phyloP scores from a whole-genome alignment of 1,284 basidiomycete genomes.

The Coniophora puteana region DNA sequence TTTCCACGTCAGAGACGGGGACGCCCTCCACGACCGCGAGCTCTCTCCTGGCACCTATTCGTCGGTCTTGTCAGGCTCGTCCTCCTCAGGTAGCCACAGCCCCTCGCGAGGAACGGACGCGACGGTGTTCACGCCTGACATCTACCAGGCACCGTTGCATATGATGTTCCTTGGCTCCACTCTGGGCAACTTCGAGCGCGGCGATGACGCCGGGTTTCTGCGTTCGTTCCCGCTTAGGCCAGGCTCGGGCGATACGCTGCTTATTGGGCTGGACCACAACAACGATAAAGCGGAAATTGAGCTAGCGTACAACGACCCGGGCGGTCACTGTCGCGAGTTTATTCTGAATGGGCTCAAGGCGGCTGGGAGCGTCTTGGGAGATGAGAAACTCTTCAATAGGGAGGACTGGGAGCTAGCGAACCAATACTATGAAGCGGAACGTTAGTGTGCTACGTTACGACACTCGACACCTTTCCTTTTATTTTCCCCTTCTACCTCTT shows the following conservation, averaged over 20 bases:
- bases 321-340: conserved; percentile 78
- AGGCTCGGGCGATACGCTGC: conserved; percentile 65
- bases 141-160: conserved; percentile 56
- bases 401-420: conserved; percentile 84
- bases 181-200: conserved; percentile 87
- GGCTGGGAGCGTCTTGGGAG: conserved; percentile 58
- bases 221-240: conserved; percentile 75
- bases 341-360: conserved; percentile 87
- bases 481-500: too few relatives aligned
- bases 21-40: conserved; percentile 20
- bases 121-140: conserved; percentile 37
- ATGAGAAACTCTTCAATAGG: conserved; percentile 58
- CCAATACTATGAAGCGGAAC: conserved; percentile 65
- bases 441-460: conserved; percentile 41
- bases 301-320: conserved; percentile 79
- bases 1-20: conserved; percentile 10
- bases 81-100: too few relatives aligned
- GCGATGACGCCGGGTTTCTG: conserved; percentile 75
- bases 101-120: conserved; percentile 15
- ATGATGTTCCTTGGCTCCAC: conserved; percentile 94
- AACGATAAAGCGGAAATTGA: conserved; percentile 69
- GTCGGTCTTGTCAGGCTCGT: conserved; percentile 13
- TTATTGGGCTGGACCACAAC: conserved; percentile 86
- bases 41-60: conserved; percentile 33
- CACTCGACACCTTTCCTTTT: not conserved